Evolutionary conservation across 2,329 filamentous ascomycete species (phyloP).

Genomic region (Cladorrhinum sp.): DNA sequence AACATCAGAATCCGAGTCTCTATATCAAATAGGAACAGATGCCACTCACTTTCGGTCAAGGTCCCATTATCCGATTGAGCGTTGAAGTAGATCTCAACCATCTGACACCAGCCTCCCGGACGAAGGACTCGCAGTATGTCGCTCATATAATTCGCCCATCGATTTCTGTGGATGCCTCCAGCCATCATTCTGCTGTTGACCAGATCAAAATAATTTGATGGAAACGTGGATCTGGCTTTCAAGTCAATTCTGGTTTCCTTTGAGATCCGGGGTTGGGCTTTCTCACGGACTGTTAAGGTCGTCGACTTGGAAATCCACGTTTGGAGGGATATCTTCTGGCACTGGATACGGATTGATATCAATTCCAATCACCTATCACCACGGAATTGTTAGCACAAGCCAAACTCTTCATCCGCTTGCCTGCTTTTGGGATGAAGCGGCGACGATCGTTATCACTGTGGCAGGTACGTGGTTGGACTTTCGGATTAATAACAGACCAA

Average conservation of each 20-base stretch:
- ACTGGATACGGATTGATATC: slow-evolving; percentile 70
- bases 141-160: slow-evolving; percentile 73
- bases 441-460: too few species aligned
- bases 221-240: slow-evolving; percentile 63
- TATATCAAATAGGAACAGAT: not conserved
- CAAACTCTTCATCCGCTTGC: not conserved
- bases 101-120: slow-evolving; percentile 79
- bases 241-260: slow-evolving; percentile 11
- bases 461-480: too few species aligned
- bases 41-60: slow-evolving; percentile 57
- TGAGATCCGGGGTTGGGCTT: not conserved
- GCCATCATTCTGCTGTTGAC: slow-evolving; percentile 74
- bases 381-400: slow-evolving; percentile 15
- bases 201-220: slow-evolving; percentile 71
- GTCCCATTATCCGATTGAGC: slow-evolving; percentile 82
- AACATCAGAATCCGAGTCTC: slow-evolving; percentile 11
- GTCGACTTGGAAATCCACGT: slow-evolving; percentile 69
- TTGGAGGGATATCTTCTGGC: slow-evolving; percentile 61
- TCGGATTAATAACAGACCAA: too few species aligned
- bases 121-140: slow-evolving; percentile 72
- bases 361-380: slow-evolving; percentile 63
- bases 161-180: slow-evolving; percentile 66
- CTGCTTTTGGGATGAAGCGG: not conserved
- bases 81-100: slow-evolving; percentile 84
- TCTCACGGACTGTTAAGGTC: slow-evolving; percentile 64